phyloP scores from a whole-genome alignment of 2,329 filamentous ascomycete genomes.

The Aspergillus sp. region DNA sequence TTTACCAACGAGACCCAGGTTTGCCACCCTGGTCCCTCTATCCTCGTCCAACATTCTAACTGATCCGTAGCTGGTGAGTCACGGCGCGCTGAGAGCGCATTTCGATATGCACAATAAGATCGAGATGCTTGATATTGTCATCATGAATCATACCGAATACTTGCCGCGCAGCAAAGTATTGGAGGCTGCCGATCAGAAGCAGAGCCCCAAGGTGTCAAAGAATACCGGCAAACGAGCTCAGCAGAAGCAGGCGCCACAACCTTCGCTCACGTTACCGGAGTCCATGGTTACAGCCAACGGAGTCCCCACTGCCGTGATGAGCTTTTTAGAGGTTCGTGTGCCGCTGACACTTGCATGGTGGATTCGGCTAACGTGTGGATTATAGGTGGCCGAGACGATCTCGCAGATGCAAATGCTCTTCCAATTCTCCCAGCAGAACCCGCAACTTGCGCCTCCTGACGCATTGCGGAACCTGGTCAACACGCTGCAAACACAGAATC shows the following conservation, averaged over 20 bases:
- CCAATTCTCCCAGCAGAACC: constrained; percentile 53
- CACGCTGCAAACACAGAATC: constrained; percentile 40
- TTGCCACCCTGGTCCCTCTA: constrained; percentile 35
- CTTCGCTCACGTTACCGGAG: constrained; percentile 43
- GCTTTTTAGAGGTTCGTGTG: constrained; percentile 59
- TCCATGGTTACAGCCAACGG: constrained; percentile 50
- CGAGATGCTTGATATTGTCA: constrained; percentile 79
- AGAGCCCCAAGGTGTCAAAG: constrained; percentile 60
- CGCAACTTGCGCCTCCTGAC: constrained; percentile 51
- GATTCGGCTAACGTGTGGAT: not conserved
- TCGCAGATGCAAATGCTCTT: constrained; percentile 63
- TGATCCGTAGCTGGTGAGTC: constrained; percentile 63
- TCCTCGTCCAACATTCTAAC: constrained; percentile 1
- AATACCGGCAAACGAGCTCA: constrained; percentile 50
- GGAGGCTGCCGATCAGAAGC: constrained; percentile 54
- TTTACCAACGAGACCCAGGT: constrained; percentile 82
- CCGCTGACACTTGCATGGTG: not conserved
- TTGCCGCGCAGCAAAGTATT: constrained; percentile 62
- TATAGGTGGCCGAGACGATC: constrained; percentile 63
- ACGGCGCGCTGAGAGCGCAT: constrained; percentile 72
- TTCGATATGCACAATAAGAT: constrained; percentile 79
- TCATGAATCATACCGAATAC: constrained; percentile 75
- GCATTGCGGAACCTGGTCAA: constrained; percentile 54
- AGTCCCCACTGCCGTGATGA: constrained; percentile 55
- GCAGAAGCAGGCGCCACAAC: constrained; percentile 45